These are phyloP conservation scores for Microcos paniculata DNA, from an alignment of 345 rosid genomes.

Conservation along the genomic window DNA sequence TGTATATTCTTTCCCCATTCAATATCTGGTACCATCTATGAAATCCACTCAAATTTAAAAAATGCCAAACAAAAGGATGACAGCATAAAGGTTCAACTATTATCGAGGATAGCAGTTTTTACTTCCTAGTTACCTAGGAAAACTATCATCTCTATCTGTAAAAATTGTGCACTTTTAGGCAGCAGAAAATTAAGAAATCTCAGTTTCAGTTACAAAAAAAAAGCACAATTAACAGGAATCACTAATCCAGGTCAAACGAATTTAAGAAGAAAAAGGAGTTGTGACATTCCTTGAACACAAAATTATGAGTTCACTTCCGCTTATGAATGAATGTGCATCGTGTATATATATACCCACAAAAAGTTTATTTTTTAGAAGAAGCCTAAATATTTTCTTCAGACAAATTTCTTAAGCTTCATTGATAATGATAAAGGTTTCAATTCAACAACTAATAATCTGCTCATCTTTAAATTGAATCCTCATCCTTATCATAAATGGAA, in stretches of 20 bases:
- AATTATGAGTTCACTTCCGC: not conserved
- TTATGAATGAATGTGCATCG: not conserved
- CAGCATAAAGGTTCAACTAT: not conserved
- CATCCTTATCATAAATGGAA: not conserved
- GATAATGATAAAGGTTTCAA: too few species aligned
- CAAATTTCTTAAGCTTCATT: not conserved
- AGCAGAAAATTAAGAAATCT: not conserved
- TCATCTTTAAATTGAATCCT: too few species aligned
- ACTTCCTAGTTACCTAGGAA: not conserved
- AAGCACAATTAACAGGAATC: not conserved
- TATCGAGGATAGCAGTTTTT: not conserved
- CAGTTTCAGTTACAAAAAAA: constrained; percentile 1
- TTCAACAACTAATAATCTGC: too few species aligned
- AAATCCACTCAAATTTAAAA: constrained; percentile 38
- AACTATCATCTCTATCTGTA: not conserved
- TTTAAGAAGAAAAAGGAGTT: not conserved
- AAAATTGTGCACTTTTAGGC: not conserved
- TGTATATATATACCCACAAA: not conserved
- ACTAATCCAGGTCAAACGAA: not conserved
- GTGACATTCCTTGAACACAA: not conserved
- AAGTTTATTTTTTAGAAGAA: not conserved
- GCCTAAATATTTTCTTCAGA: not conserved
- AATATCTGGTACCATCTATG: constrained; percentile 96
- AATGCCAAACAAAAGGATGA: constrained; percentile 9
- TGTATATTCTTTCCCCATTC: constrained; percentile 99